phyloP scores from a whole-genome alignment of 2,329 filamentous ascomycete genomes.

The Zymoseptoria pseudotritici region DNA sequence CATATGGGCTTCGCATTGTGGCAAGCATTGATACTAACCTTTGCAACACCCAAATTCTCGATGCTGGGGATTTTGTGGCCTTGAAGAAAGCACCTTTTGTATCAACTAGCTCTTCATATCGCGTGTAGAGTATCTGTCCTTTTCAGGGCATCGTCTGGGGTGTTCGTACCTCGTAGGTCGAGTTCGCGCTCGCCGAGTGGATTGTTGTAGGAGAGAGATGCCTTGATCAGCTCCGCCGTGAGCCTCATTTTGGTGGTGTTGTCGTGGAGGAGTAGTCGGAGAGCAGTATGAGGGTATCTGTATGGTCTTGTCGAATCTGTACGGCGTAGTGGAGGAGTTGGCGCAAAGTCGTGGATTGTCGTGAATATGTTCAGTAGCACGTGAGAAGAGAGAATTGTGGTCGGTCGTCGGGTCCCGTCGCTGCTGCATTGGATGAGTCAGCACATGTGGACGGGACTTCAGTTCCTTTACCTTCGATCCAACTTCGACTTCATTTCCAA shows the following conservation, averaged over 20 bases:
- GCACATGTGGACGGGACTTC: neutral
- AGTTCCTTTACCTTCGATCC: neutral
- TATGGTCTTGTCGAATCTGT: neutral
- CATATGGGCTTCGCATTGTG: neutral
- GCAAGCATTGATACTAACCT: slow-evolving; percentile 50
- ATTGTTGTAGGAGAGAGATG: slow-evolving; percentile 96
- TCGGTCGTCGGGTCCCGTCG: neutral
- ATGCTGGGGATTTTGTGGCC: slow-evolving; percentile 96
- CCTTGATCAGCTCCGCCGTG: slow-evolving; percentile 88
- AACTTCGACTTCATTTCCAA: neutral
- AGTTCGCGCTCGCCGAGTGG: slow-evolving; percentile 97
- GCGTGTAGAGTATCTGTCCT: slow-evolving; percentile 91
- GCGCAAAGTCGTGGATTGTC: neutral
- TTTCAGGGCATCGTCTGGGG: slow-evolving; percentile 54
- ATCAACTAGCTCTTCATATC: slow-evolving; percentile 37
- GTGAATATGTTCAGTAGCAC: neutral
- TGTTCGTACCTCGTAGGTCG: slow-evolving; percentile 91
- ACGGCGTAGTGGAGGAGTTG: neutral
- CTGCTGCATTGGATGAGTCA: neutral
- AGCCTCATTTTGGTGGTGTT: slow-evolving; percentile 65
- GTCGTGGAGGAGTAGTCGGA: neutral
- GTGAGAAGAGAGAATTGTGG: slow-evolving; percentile 1
- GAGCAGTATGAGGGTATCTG: neutral
- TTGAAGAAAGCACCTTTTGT: slow-evolving; percentile 46
- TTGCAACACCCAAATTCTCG: slow-evolving; percentile 93